These are phyloP conservation scores for Luffa acutangula DNA, from an alignment of 306 rosid genomes.

Conservation along the genomic window DNA sequence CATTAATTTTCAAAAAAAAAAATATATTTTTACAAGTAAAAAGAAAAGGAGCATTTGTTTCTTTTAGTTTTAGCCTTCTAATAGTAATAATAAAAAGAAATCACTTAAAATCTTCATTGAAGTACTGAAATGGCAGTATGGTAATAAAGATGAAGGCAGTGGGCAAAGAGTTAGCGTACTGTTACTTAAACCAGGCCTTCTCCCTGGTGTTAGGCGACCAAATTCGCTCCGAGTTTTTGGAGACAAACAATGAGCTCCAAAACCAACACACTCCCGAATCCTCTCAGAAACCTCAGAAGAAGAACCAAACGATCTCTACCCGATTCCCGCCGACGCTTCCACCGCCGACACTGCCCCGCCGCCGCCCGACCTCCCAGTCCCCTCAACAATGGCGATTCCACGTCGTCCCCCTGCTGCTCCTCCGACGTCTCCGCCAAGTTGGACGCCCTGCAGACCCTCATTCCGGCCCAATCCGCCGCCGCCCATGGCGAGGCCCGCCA, in stretches of 20 bases:
- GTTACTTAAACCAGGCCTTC: neutral
- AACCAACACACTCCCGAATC: neutral
- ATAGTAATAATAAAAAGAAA: neutral
- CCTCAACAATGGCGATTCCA: neutral
- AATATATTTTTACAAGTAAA: no score
- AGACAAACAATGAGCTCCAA: slow-evolving; percentile 1
- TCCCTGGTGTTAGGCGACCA: neutral
- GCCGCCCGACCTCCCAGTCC: neutral
- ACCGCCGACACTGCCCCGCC: neutral
- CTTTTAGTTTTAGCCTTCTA: no score
- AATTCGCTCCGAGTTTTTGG: neutral
- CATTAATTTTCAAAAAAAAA: no score
- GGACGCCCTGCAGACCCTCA: slow-evolving; percentile 7
- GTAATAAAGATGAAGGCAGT: neutral
- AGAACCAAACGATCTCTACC: neutral
- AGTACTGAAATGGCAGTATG: neutral
- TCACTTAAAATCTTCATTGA: neutral
- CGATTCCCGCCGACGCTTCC: neutral
- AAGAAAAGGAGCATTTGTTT: no score
- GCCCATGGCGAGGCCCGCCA: neutral
- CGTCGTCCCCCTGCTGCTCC: neutral
- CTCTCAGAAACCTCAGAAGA: neutral
- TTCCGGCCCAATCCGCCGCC: neutral
- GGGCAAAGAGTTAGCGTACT: neutral
- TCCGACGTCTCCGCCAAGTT: slow-evolving; percentile 8